Conservation (phyloP, 768 basidiomycete species). For the Russula sp. region DNA sequence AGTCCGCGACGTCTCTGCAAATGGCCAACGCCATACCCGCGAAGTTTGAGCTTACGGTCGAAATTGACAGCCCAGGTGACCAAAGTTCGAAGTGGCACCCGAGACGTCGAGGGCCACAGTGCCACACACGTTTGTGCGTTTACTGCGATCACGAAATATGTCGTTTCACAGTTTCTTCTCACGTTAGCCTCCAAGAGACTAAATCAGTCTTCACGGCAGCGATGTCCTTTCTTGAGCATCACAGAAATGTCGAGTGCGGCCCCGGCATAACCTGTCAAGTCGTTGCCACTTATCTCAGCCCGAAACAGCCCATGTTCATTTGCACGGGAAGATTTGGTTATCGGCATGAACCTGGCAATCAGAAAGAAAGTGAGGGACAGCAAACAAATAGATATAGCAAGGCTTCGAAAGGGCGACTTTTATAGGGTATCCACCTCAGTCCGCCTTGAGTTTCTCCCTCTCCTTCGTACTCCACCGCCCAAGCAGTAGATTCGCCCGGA, state of each 20-base stretch:
- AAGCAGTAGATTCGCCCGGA: slow-evolving; percentile 75
- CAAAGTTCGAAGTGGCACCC: too few relatives aligned
- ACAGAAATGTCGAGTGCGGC: too few relatives aligned
- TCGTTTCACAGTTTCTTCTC: too few relatives aligned
- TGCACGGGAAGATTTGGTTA: background rate
- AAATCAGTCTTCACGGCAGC: too few relatives aligned
- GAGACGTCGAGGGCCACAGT: too few relatives aligned
- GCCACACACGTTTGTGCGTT: too few relatives aligned
- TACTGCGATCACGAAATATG: too few relatives aligned
- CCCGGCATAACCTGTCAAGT: background rate
- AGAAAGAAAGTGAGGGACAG: background rate
- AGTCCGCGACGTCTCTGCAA: background rate
- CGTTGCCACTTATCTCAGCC: too few relatives aligned
- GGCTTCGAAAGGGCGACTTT: background rate
- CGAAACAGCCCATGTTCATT: background rate
- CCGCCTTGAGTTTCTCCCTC: slow-evolving; percentile 18
- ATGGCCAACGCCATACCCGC: background rate
- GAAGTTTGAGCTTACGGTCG: background rate
- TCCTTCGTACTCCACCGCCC: slow-evolving; percentile 64
- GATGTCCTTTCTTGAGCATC: too few relatives aligned
- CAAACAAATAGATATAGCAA: slow-evolving; percentile 4
- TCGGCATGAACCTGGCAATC: background rate
- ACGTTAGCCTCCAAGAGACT: too few relatives aligned
- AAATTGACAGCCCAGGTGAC: too few relatives aligned
- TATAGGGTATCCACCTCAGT: slow-evolving; percentile 11